These are phyloP conservation scores for Mycena crocata DNA, from an alignment of 768 basidiomycete species.

Conservation along the genomic window DNA sequence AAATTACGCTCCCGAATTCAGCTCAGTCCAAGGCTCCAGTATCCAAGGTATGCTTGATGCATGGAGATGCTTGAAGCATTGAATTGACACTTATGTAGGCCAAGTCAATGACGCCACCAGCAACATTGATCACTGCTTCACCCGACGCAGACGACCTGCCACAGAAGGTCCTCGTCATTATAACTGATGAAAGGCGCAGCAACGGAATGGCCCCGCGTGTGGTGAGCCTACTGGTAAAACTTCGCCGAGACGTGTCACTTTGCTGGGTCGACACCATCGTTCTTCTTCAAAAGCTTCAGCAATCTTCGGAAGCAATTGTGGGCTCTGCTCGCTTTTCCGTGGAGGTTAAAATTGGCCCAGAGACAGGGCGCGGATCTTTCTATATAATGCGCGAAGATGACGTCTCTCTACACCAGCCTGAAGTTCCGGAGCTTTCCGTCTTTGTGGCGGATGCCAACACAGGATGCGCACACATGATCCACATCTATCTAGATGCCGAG, in stretches of 20 bases:
- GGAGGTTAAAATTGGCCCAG: background rate
- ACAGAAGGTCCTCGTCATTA: too few relatives aligned
- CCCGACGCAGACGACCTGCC: too few relatives aligned
- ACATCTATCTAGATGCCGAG: background rate
- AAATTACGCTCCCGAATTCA: too few relatives aligned
- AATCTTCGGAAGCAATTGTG: background rate
- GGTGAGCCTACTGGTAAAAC: too few relatives aligned
- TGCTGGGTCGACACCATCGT: background rate
- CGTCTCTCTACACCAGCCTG: background rate
- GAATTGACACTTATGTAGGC: too few relatives aligned
- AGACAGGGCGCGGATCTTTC: background rate
- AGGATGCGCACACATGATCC: background rate
- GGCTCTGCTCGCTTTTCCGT: slow-evolving; percentile 1
- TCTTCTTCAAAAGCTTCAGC: background rate
- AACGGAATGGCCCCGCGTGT: too few relatives aligned
- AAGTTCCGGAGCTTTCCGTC: background rate
- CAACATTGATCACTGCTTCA: too few relatives aligned
- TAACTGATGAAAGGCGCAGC: too few relatives aligned
- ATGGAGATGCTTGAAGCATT: too few relatives aligned
- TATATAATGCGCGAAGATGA: background rate
- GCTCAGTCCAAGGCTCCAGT: too few relatives aligned
- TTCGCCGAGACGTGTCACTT: background rate
- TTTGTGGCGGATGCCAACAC: background rate
- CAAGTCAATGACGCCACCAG: too few relatives aligned
- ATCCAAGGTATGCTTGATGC: too few relatives aligned